Base-by-base conservation (phyloP, 202 grass and related monocot species). In the Cymbopogon flexuosus region DNA sequence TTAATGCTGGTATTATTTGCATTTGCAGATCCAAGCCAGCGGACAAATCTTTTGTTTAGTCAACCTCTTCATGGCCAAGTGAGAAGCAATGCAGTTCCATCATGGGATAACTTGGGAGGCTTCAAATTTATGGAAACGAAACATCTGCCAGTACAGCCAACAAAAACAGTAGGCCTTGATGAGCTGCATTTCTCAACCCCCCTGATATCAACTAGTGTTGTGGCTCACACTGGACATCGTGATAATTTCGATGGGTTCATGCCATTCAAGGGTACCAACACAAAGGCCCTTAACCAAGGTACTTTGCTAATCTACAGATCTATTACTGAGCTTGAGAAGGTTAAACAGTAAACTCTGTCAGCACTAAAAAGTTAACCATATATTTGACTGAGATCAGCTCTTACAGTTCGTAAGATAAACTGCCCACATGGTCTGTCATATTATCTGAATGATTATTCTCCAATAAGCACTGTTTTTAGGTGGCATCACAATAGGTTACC, bases 41-140 rank as follows among this genome's bases (percentile, higher is more conserved):
- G 78, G 23, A 83, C 84, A 84, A 86, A 82, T 84, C 59, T 86
- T 75, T 78, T 86, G 56, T 86, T 87, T 81, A 83, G 70, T 52
- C 84, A 86, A 60, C 75, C 80, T 42, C 79, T 72, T 10, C 86
- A 77, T 73, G 74, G 64, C 54, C 78, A 85, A 56, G 71, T 67
- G 78, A 85, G 85, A 36, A 83, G 60, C 36, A 66, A 39, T 37
- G 10, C 61, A 71, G 58, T 56, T 75, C 59, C 85, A 75, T 46
- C 81, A 33, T 88, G 82, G 83, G 86, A 81, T 58, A 56, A 62
- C 23, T 47, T 36, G 36, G 87, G 60, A 77, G 85, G 77, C 80
- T 78, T 84, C 46, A 86, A 83, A 61, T 72, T 81, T 40, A 72
- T 76, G 8, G 72, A 89, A 81, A 58, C 11, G 8, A 92, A 89